phyloP scores from a whole-genome alignment of 164 flowering plant genomes.

The Warburgia ugandensis region DNA sequence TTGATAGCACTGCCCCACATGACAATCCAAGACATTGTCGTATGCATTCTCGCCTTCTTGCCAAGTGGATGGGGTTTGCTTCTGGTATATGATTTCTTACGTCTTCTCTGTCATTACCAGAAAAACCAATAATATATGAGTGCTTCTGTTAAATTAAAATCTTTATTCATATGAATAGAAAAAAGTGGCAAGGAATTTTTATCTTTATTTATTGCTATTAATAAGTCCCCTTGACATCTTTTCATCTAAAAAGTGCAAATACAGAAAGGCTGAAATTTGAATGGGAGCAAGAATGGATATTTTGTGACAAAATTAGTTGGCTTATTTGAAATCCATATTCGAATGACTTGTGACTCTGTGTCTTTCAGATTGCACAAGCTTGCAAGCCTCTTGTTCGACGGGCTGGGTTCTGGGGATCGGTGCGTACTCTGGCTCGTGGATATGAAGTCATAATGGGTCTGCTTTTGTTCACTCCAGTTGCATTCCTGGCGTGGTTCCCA shows the following conservation, averaged over 20 bases:
- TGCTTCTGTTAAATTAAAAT: no score
- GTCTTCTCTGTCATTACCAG: no score
- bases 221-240: no score
- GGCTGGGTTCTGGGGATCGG: constrained; percentile 80
- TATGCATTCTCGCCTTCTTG: constrained; percentile 87
- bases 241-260: no score
- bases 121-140: no score
- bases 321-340: not conserved
- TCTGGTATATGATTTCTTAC: constrained; percentile 41
- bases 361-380: constrained; percentile 86
- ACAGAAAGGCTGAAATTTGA: no score
- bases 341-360: no score
- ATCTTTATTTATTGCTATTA: no score
- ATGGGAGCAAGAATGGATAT: no score
- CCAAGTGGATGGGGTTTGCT: constrained; percentile 97
- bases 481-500: constrained; percentile 96
- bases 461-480: constrained; percentile 88
- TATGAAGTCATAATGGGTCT: constrained; percentile 88
- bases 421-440: constrained; percentile 82
- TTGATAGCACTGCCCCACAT: constrained; percentile 60
- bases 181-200: no score
- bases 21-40: constrained; percentile 66
- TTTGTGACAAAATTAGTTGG: no score
- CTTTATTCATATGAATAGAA: no score
- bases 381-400: constrained; percentile 48